Evolutionary conservation across 2,329 filamentous ascomycete species (phyloP).

Genomic region (Penicillium concentricum): DNA sequence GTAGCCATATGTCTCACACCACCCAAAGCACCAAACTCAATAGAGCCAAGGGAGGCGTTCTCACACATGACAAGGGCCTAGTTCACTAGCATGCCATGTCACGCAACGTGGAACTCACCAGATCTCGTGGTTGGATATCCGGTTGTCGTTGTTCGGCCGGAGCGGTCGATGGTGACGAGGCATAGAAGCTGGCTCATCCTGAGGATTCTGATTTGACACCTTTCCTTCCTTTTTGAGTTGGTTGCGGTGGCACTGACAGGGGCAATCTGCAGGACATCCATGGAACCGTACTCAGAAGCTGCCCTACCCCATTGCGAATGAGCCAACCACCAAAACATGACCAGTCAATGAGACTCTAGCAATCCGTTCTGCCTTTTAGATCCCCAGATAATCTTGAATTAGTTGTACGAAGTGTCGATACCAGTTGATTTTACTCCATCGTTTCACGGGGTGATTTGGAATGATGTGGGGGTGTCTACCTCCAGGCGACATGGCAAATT

Average conservation of each 20-base stretch:
- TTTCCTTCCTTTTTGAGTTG: not conserved
- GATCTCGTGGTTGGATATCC: not conserved
- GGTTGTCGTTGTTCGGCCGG: not conserved
- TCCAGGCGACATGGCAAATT: not conserved
- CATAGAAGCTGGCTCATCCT: not conserved
- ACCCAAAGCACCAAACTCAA: not conserved
- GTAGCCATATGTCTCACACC: not conserved
- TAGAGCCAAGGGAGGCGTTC: not conserved
- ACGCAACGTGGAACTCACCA: not conserved
- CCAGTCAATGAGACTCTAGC: not conserved
- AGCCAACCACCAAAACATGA: not conserved
- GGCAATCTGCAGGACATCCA: not conserved
- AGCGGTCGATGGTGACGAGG: not conserved
- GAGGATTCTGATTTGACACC: not conserved
- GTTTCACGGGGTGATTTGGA: not conserved
- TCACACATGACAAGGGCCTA: not conserved
- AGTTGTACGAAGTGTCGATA: not conserved
- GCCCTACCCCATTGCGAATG: not conserved
- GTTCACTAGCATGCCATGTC: not conserved
- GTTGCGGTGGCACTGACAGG: conserved; percentile 1
- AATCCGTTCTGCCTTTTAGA: not conserved
- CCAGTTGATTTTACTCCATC: not conserved
- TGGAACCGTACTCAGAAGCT: not conserved
- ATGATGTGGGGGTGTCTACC: not conserved
- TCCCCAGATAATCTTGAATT: not conserved